Percentiles rank a stretch among this genome's conserved stretches.
Evolutionary conservation across 345 rosid species (phyloP).

Genomic region (Bruguiera parviflora): DNA sequence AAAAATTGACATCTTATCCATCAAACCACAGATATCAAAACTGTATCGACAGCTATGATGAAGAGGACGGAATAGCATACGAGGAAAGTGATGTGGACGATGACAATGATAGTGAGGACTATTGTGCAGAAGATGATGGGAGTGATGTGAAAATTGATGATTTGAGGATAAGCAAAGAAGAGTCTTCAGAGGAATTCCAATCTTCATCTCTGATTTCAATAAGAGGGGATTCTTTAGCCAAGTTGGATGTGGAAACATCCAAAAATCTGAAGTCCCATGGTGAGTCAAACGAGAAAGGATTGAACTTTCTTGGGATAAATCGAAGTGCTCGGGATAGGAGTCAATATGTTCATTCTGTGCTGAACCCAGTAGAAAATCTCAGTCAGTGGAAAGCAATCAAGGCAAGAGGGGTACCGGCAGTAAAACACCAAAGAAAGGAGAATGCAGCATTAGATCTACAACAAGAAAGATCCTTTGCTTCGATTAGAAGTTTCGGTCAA

Average conservation of each 20-base stretch:
- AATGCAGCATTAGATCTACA: constrained; percentile 23
- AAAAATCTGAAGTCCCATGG: constrained; percentile 11
- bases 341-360: constrained; percentile 19
- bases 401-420: constrained; percentile 12
- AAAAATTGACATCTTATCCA: constrained; percentile 29
- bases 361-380: constrained; percentile 29
- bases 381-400: constrained; percentile 30
- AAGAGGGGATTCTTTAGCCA: constrained; percentile 9
- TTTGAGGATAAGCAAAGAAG: constrained; percentile 17
- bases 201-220: constrained; percentile 17
- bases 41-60: constrained; percentile 53
- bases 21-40: constrained; percentile 22
- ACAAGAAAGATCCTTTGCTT: constrained; percentile 7
- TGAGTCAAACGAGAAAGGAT: constrained; percentile 8
- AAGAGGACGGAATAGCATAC: constrained; percentile 47
- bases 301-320: constrained; percentile 1
- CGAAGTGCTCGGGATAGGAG: constrained; percentile 14
- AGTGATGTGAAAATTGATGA: constrained; percentile 8
- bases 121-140: constrained; percentile 4
- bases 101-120: constrained; percentile 8
- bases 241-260: constrained; percentile 11
- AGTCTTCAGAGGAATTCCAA: constrained; percentile 3
- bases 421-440: constrained; percentile 24
- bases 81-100: constrained; percentile 52
- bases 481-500: neutral